Evolutionary conservation across 108 stramenopile genomes (phyloP), one percentile per base, ranked within the genome.

Genomic region (Epithemia pelagica): DNA sequence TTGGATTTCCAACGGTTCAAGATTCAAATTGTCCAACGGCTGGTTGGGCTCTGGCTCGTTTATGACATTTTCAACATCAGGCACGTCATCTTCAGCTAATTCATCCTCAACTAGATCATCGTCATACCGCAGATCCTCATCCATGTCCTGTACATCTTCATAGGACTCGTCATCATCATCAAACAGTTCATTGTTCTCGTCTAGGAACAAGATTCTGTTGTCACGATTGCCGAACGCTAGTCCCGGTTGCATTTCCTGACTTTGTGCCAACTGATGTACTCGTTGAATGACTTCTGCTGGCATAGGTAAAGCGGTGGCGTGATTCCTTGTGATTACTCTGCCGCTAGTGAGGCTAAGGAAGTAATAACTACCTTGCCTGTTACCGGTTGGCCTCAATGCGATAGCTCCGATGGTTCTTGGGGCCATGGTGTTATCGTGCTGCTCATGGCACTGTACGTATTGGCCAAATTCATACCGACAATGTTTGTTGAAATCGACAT

Each of bases 401-500:
- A 79, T 62, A 18, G 82, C 78, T 15, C 67, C 78, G 2, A 66
- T 28, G 0, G 78, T 74, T 27, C 73, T 65, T 33, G 62, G 0
- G 7, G 52, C 25, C 70, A 71, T 75, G 64, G 28, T 32, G 65
- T 70, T 71, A 8, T 66, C 52, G 23, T 70, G 58, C 55, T 75
- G 71, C 56, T 78, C 79, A 51, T 73, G 68, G 0, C 54, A 59
- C 25, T 84, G 66, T 1, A 65, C 63, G 52, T 80, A 84, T 24
- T 55, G n/a, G 19, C 76, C 82, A 51, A 74, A 83, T 28, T 62
- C 52, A 23, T 10, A 62, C 23, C 21, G 25, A 27, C 56, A 2
- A 31, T 59, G 58, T 0, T 66, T 65, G 46, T 28, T 59, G 52
- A 32, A 27, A 33, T 70, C 37, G 15, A 68, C 23, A 25, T 60